Base-by-base conservation (phyloP, 176 grass and related monocot species). In the Lolium perenne region DNA sequence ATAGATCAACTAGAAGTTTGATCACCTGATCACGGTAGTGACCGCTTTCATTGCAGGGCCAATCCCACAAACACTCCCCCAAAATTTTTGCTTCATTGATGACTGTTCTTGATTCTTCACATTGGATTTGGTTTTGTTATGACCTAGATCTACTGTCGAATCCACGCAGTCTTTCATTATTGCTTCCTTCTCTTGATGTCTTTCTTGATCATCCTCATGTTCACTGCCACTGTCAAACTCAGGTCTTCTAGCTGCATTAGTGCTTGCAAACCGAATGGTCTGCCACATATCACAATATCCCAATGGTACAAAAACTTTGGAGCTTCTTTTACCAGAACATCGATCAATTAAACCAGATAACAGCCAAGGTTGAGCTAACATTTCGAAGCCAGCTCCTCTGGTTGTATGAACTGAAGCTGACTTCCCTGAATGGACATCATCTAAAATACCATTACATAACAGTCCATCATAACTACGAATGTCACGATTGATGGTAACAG, bases 171-270 rank as follows among this genome's bases (percentile, higher is more conserved):
- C 46, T 15, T 74, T 6, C 0, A 3, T 22, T 46, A 18, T 6
- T 6, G 0, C 20, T n/a, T 73, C 11, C 50, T 1, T 26, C 21
- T 50, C 71, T 8, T 15, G 45, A 5, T 26, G 45, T 16, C 11
- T 50, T 0, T 74, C 3, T 50, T 74, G 46, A 26, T 26, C 71
- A 15, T 74, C 46, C 21, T 74, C 46, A 0, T 74, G 43, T 26
- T 51, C 71, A 74, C 22, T 74, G 46, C 21, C 71, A 26, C 46
- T 74, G 71, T 74, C 71, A 74, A 25, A 25, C 45, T 74, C 71
- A 8, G 71, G 46, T 26, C 46, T 74, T 74, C 21, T 74, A 26
- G 71, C 71, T 74, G 21, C 21, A 50, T 4, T 74, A 8, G 46
- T 74, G 21, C 22, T 74, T 74, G 71, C 71, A 74, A 50, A 50